A percentile compares a stretch with the other conserved stretches of the same genome.
Evolutionary conservation across 1,284 basidiomycete genomes (phyloP).

Genomic region (Farysia itapuensis): DNA sequence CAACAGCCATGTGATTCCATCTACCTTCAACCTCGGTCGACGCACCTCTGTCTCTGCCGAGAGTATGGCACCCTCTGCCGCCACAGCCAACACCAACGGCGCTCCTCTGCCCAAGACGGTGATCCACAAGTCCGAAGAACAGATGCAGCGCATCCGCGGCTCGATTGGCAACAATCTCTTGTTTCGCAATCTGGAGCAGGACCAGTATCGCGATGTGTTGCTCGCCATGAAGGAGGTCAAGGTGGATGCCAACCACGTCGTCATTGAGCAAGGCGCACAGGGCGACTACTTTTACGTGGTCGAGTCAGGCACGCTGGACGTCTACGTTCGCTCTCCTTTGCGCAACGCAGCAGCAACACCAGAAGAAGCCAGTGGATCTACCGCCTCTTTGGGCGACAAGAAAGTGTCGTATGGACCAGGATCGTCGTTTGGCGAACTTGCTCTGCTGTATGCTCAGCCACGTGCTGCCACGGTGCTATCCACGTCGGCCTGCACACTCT

Average conservation of each 20-base stretch:
- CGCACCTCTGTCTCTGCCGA: slow-evolving; percentile 96
- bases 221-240: slow-evolving; percentile 91
- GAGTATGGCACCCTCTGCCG: slow-evolving; percentile 72
- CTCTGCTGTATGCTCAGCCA: slow-evolving; percentile 95
- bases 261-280: slow-evolving; percentile 94
- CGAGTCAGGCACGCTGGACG: slow-evolving; percentile 82
- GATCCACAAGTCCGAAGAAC: slow-evolving; percentile 75
- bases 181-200: slow-evolving; percentile 93
- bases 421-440: slow-evolving; percentile 90
- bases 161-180: slow-evolving; percentile 88
- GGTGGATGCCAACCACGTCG: slow-evolving; percentile 73
- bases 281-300: slow-evolving; percentile 98
- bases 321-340: slow-evolving; percentile 68
- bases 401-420: slow-evolving; percentile 77
- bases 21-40: slow-evolving; percentile 76
- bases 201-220: slow-evolving; percentile 88
- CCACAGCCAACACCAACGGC: slow-evolving; percentile 12
- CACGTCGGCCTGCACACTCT: slow-evolving; percentile 77
- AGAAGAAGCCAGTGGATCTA: slow-evolving; percentile 27
- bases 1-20: slow-evolving; percentile 57
- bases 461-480: slow-evolving; percentile 91
- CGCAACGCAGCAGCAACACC: slow-evolving; percentile 27
- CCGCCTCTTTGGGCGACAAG: slow-evolving; percentile 40
- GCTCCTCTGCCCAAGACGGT: slow-evolving; percentile 32
- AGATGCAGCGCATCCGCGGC: slow-evolving; percentile 80